Evolutionary conservation across 257 asterid genomes (phyloP), one percentile per base, ranked within the genome.

Genomic region (Scutellaria baicalensis): DNA sequence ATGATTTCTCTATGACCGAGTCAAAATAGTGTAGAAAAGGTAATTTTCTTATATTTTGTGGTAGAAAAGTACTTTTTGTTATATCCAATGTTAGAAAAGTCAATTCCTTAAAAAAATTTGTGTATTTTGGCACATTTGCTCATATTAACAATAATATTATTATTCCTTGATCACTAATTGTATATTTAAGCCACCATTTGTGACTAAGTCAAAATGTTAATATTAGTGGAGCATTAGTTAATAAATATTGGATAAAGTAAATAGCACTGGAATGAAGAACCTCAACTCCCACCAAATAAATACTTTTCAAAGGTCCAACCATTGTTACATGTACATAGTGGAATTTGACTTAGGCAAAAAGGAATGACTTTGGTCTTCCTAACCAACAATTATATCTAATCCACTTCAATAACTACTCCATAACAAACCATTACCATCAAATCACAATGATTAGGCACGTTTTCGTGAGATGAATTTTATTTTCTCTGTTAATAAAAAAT

Each of bases 211-310:
- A 67, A 74, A n/a, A 45, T 49, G 16, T 18, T 58, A 50, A 49
- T 75, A 31, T 52, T 18, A 68, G 75, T 68, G 83, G 81, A 76
- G 21, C 78, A 72, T 67, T 66, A 51, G 3, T 40, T 49, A 38
- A 23, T 35, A 60, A 69, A 65, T 61, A 13, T 16, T 51, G 55
- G 57, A 47, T 36, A 72, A 72, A 77, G 70, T 51, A 33, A 48
- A 27, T 27, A 67, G 60, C 74, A 66, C 57, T 72, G 79, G 66
- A 72, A 81, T 71, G 75, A 27, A 77, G 85, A 47, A 63, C 68
- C 73, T 66, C 13, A 73, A 35, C 52, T 17, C 58, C 75, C 76
- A 75, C 71, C 56, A 38, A 54, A 68, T 36, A 10, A 66, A 50
- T 23, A 55, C 27, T 58, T 11, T 57, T 74, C 17, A 9, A 58